phyloP scores from a whole-genome alignment of 441 rosid species.

The Macaranga tanarius region DNA sequence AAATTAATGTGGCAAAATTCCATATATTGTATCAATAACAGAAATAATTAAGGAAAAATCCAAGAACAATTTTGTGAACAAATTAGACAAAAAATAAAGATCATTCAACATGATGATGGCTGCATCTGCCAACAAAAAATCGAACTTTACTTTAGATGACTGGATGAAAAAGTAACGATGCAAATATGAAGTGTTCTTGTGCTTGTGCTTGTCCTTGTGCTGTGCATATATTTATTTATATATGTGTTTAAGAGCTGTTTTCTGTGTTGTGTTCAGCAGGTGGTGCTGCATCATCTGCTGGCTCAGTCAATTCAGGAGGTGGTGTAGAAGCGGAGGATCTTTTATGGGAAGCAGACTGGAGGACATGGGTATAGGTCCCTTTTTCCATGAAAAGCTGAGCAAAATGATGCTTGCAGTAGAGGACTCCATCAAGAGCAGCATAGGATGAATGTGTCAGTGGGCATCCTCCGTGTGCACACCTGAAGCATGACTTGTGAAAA shows the following conservation, averaged over 20 bases:
- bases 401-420: conserved; percentile 95
- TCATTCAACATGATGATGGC: conserved; percentile 4
- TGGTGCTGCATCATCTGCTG: background rate
- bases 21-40: conserved; percentile 9
- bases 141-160: background rate
- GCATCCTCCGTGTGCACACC: conserved; percentile 94
- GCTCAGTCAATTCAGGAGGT: conserved; percentile 47
- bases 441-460: conserved; percentile 89
- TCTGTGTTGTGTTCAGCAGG: conserved; percentile 11
- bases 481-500: conserved; percentile 91
- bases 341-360: conserved; percentile 64
- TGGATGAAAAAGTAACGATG: background rate
- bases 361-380: conserved; percentile 86
- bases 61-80: conserved; percentile 8
- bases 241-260: background rate
- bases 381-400: conserved; percentile 94
- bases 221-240: background rate
- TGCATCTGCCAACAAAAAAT: conserved; percentile 2
- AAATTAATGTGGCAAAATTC: background rate
- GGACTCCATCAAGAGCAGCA: conserved; percentile 80
- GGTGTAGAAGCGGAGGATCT: conserved; percentile 51
- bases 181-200: background rate
- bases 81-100: conserved; percentile 11
- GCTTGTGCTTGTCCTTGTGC: too few relatives aligned
- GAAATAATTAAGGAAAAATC: background rate